Evolutionary conservation across 495 filamentous ascomycete species (phyloP), one percentile per base, ranked within the genome.

Genomic region (Penicillium paxilli): DNA sequence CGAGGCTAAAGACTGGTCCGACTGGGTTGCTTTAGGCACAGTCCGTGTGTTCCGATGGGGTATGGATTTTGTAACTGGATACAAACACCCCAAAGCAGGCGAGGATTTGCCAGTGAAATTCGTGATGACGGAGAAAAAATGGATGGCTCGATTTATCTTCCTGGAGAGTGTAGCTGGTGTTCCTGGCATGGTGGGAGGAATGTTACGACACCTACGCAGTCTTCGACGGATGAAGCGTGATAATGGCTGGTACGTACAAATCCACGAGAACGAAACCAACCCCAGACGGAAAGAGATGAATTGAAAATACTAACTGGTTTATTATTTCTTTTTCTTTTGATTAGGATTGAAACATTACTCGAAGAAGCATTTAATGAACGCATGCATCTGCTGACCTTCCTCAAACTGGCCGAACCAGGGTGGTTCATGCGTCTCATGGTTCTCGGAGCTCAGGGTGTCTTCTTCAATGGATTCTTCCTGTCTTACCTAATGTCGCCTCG

Each of bases 351-450:
- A 67, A 97, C 90, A 0, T 80, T 98, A 0, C 81, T 98, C 3
- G 94, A 97, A 69, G 94, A 98, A 71, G 86, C 85, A 44, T 96
- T 88, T 76, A 98, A 98, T 63, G 94, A 98, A 68, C 83, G 93
- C 1, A 97, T 98, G 90, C 93, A 98, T 58, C 84, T 98, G 1
- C 76, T 98, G 35, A 96, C 90, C 0, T 98, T 97, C 74, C 82
- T 97, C 62, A 92, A 96, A 71, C 85, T 98, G 76, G 88, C 87
- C 49, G 85, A 96, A 60, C 93, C 92, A 0, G 93, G 85, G 22
- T 75, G 81, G 79, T 93, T 96, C 80, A 96, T 96, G 92, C 85
- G 86, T 30, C 54, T 88, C 22, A 87, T 94, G 81, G 87, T 95
- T 33, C 79, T 97, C 26, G 91, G 83, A 8, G 90, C 92, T 1